Base-by-base conservation (phyloP, 768 basidiomycete species). In the Trametes villosa region DNA sequence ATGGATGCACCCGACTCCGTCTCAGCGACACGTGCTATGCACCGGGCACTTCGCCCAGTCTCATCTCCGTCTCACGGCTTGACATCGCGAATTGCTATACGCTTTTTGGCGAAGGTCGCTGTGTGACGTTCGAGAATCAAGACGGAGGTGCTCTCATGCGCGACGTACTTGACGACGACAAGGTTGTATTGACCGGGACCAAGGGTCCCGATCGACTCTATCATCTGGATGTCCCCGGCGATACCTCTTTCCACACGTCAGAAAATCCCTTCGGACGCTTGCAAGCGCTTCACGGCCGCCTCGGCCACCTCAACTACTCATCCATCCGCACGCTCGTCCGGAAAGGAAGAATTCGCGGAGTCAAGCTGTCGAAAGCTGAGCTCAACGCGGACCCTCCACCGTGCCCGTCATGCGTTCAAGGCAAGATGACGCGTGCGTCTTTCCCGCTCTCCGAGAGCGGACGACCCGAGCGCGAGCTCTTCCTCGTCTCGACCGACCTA, bases 401-500 rank as follows among this genome's bases (percentile, higher is more conserved):
- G 26, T 54, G 53, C n/a, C 29, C 53, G 3, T 42, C 53, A 13
- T 54, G 53, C 29, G 31, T 54, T 15, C 40, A 54, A n/a, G 53
- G 53, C 53, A 54, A 54, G 53, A 54, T 54, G 53, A 54, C 53
- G 15, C 41, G 53, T 17, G 53, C 53, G 11, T 54, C 40, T 26
- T 54, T 54, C 40, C 40, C 40, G 38, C 17, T 15, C 7, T 54
- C 53, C 9, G 8, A 36, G 12, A 30, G 12, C 13, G 18, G 40
- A 9, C 41, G 53, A 12, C n/a, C 53, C 17, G 9, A 18, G 18
- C 26, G 27, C 27, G 26, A 24, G 31, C 66, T 52, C 22, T 26
- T 60, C n/a, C n/a, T n/a, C 18, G 36, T 66, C 13, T 68, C 63
- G 34, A 63, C 59, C 1, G 70, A 72, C 36, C 34, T 73, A 0